Evolutionary conservation across 2,329 filamentous ascomycete genomes (phyloP), one percentile per base, ranked within the genome.

Genomic region (Aotearoamyces nothofagi): DNA sequence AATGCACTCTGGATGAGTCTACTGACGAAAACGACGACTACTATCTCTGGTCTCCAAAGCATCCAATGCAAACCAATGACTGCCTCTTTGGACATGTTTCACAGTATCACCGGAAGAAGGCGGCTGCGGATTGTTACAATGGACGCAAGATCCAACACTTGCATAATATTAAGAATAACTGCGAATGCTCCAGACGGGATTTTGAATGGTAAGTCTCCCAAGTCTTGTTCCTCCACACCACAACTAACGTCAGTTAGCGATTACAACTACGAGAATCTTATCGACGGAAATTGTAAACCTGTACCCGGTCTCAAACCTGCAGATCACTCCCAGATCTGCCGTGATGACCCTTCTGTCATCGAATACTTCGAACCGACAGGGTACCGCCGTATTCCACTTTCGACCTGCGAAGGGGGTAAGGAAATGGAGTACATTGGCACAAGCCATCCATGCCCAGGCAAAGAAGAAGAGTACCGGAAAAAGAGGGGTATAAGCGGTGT

Each of bases 61-160:
- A 96, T 50, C 90, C 90, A 3, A 57, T 76, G 35, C 68, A 79
- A 39, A 58, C 78, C 6, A 63, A 83, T 38, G 72, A 84, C 41
- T 98, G 90, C 52, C 63, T 98, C 3, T 98, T 98, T 46, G 90
- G 90, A 1, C 92, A 96, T 49, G 68, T 81, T 33, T 74, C 86
- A 16, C 69, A 81, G 46, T 98, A 94, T 46, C 70, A 92, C 45
- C 81, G 90, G 50, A 98, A 96, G 67, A 86, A 79, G 53, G 55
- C 63, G n/a, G 71, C 75, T 10, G 62, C 65, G 12, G 57, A 77
- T 26, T 98, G 90, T 59, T 93, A 75, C 61, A 94, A 93, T 44
- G 74, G 78, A 29, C 66, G 69, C 49, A 68, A 66, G 37, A 68
- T 92, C 38, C 62, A 73, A 39, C 70, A 74, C 38, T 60, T 87